Conservation (phyloP, 495 filamentous ascomycete species). For the Annulohypoxylon maeteangense region DNA sequence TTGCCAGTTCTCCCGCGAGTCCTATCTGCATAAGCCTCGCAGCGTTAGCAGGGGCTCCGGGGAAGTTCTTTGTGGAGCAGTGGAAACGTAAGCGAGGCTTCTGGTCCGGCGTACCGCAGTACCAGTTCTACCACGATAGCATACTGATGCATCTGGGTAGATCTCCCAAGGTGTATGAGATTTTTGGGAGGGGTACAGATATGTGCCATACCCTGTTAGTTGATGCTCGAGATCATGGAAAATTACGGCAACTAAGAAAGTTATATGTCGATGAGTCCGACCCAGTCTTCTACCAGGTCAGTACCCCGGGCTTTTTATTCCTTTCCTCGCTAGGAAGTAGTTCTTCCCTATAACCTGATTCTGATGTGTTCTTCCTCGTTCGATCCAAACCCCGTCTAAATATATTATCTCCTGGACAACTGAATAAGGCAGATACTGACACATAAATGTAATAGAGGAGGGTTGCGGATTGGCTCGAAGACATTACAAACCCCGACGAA, state of each 20-base stretch:
- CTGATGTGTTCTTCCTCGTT: background rate
- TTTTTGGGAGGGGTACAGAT: constrained; percentile 35
- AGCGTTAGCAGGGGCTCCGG: constrained; percentile 16
- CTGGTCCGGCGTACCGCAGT: constrained; percentile 38
- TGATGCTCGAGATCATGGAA: constrained; percentile 20
- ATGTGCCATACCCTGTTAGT: constrained; percentile 36
- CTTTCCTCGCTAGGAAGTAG: background rate
- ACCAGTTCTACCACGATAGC: constrained; percentile 41
- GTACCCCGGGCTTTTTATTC: constrained; percentile 12
- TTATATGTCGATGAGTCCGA: constrained; percentile 39
- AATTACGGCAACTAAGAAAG: constrained; percentile 26
- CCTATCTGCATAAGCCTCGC: constrained; percentile 37
- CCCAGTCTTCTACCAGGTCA: constrained; percentile 33
- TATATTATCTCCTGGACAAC: background rate
- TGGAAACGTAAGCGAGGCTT: constrained; percentile 38
- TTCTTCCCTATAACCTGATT: background rate
- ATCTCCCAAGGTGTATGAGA: constrained; percentile 32
- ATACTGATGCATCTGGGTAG: constrained; percentile 42
- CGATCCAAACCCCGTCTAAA: background rate
- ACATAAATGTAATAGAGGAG: constrained; percentile 17
- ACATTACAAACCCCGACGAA: constrained; percentile 11
- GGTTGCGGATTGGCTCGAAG: constrained; percentile 28
- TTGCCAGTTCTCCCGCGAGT: constrained; percentile 32
- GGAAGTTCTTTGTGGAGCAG: constrained; percentile 37
- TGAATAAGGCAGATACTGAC: constrained; percentile 18